Evolutionary conservation across 805 yeast genomes (phyloP).

Genomic region (Cyberlindnera suaveolens): DNA sequence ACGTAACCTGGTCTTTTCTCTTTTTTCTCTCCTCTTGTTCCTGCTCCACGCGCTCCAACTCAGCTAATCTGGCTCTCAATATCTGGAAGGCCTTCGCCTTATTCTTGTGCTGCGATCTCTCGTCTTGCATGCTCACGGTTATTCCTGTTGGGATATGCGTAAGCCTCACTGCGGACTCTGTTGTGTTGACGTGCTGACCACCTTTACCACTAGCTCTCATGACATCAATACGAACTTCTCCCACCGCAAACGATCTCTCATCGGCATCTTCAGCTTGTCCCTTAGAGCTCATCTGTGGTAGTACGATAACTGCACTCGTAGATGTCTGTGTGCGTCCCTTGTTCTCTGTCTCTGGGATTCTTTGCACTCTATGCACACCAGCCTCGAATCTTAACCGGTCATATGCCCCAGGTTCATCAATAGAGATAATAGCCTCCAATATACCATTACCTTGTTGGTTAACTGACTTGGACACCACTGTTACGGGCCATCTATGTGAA

Average conservation of each 20-base stretch:
- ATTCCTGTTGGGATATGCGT: slow-evolving; percentile 91
- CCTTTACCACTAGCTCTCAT: slow-evolving; percentile 98
- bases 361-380: slow-evolving; percentile 94
- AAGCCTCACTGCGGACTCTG: slow-evolving; percentile 92
- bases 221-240: slow-evolving; percentile 89
- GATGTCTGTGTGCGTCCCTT: slow-evolving; percentile 95
- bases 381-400: slow-evolving; percentile 74
- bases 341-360: slow-evolving; percentile 89
- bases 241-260: slow-evolving; percentile 73
- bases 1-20: slow-evolving; percentile 77
- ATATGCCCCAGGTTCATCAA: slow-evolving; percentile 75
- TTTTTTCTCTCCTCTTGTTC: slow-evolving; percentile 58
- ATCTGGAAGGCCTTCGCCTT: slow-evolving; percentile 88
- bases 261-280: slow-evolving; percentile 41
- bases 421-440: slow-evolving; percentile 66
- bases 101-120: slow-evolving; percentile 89
- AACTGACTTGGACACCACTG: slow-evolving; percentile 48
- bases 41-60: slow-evolving; percentile 59
- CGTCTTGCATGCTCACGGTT: slow-evolving; percentile 87
- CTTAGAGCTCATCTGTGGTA: slow-evolving; percentile 69
- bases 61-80: slow-evolving; percentile 79
- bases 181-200: slow-evolving; percentile 96
- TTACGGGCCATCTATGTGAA: slow-evolving; percentile 58
- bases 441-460: slow-evolving; percentile 63
- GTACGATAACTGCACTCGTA: slow-evolving; percentile 90